phyloP scores from a whole-genome alignment of 768 basidiomycete species.

The Pleurotus ostreatus region DNA sequence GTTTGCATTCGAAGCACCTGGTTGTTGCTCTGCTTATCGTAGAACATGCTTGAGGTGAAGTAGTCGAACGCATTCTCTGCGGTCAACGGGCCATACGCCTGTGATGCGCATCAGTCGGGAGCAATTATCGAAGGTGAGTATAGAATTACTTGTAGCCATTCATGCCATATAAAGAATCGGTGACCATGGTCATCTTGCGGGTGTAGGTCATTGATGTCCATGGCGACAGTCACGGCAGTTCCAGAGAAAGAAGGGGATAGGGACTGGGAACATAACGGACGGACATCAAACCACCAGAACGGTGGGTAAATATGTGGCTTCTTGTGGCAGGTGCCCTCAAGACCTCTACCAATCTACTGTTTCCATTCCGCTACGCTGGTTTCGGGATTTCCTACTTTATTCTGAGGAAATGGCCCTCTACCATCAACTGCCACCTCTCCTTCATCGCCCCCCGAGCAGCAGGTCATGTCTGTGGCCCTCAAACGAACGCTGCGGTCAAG shows the following conservation, averaged over 20 bases:
- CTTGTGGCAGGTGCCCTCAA: conserved; percentile 3
- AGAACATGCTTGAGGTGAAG: conserved; percentile 89
- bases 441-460: not conserved
- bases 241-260: conserved; percentile 11
- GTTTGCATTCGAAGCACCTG: conserved; percentile 93
- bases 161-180: conserved; percentile 87
- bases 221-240: conserved; percentile 15
- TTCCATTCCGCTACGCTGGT: conserved; percentile 8
- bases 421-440: not conserved
- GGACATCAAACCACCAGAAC: conserved; percentile 5
- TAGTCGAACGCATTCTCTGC: conserved; percentile 83
- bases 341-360: conserved; percentile 9
- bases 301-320: conserved; percentile 4
- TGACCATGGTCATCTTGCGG: conserved; percentile 80
- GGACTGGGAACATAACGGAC: conserved; percentile 5
- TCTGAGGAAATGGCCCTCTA: not conserved
- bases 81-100: conserved; percentile 78
- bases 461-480: not conserved
- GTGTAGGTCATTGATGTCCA: conserved; percentile 63
- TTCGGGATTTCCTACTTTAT: conserved; percentile 4
- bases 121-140: not conserved
- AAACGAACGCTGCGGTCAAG: not conserved
- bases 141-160: conserved; percentile 72
- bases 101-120: conserved; percentile 10
- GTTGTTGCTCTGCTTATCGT: conserved; percentile 92